Conservation (phyloP, 2,329 filamentous ascomycete genomes). For the Pseudogymnoascus sp. region DNA sequence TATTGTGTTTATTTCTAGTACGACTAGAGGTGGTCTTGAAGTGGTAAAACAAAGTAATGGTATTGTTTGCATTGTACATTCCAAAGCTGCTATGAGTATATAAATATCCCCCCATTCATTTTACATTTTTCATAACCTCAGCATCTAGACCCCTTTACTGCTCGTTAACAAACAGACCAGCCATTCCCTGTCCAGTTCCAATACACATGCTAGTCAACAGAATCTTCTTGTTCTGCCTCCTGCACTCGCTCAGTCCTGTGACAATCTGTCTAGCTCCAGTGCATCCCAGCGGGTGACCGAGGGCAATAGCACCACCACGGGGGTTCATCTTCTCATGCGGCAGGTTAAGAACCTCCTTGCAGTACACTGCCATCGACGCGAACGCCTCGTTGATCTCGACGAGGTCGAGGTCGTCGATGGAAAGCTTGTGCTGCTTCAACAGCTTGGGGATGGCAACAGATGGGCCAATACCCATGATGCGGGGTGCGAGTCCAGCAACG, state of each 20-base stretch:
- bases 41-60: neutral
- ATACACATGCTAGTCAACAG: slow-evolving; percentile 88
- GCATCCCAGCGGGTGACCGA: slow-evolving; percentile 75
- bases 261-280: slow-evolving; percentile 79
- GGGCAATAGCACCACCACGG: slow-evolving; percentile 73
- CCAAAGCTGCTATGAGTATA: neutral
- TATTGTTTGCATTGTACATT: slow-evolving; percentile 1
- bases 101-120: neutral
- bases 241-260: slow-evolving; percentile 79
- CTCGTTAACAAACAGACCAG: slow-evolving; percentile 59
- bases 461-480: slow-evolving; percentile 94
- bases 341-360: slow-evolving; percentile 64
- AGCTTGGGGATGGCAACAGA: slow-evolving; percentile 74
- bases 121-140: neutral
- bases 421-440: slow-evolving; percentile 69
- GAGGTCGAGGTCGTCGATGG: slow-evolving; percentile 77
- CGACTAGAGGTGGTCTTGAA: neutral
- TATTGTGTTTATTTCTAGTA: neutral
- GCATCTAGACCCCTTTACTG: slow-evolving; percentile 21
- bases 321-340: slow-evolving; percentile 74
- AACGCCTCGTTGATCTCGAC: slow-evolving; percentile 97
- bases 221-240: slow-evolving; percentile 82
- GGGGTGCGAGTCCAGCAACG: slow-evolving; percentile 79
- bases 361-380: slow-evolving; percentile 96
- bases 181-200: slow-evolving; percentile 64